Evolutionary conservation across 2,329 filamentous ascomycete species (phyloP).

Genomic region (Cytospora piceae): DNA sequence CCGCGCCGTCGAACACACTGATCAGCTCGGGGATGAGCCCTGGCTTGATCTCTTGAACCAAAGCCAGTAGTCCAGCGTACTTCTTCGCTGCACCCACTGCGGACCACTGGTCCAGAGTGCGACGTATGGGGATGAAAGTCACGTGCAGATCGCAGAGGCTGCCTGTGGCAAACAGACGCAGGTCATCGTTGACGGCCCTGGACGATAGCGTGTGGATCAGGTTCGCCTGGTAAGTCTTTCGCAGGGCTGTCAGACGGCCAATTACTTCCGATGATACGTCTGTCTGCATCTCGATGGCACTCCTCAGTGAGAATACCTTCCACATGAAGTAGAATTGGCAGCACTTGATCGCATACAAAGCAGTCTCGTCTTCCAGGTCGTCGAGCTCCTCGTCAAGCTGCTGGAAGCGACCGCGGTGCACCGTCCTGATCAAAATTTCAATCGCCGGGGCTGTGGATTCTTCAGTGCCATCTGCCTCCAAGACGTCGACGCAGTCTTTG

Average conservation of each 20-base stretch:
- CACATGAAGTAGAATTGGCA: slow-evolving; percentile 94
- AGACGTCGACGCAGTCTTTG: slow-evolving; percentile 73
- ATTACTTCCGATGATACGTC: slow-evolving; percentile 62
- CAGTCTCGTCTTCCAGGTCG: slow-evolving; percentile 77
- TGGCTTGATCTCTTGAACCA: slow-evolving; percentile 71
- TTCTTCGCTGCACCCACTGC: slow-evolving; percentile 44
- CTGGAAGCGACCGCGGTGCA: slow-evolving; percentile 72
- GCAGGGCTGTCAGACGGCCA: slow-evolving; percentile 60
- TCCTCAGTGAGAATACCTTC: slow-evolving; percentile 70
- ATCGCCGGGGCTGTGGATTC: slow-evolving; percentile 60
- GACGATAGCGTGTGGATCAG: slow-evolving; percentile 71
- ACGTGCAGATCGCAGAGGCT: slow-evolving; percentile 82
- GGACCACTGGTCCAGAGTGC: slow-evolving; percentile 50
- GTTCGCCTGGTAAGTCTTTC: slow-evolving; percentile 62
- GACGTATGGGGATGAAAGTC: slow-evolving; percentile 74
- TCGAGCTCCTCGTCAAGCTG: slow-evolving; percentile 72
- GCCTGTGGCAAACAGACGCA: slow-evolving; percentile 76
- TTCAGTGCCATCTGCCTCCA: slow-evolving; percentile 65
- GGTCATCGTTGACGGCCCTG: slow-evolving; percentile 71
- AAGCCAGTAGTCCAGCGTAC: slow-evolving; percentile 58
- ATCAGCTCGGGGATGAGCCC: slow-evolving; percentile 70
- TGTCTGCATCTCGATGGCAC: slow-evolving; percentile 57
- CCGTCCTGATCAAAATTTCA: slow-evolving; percentile 71
- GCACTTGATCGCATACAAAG: slow-evolving; percentile 74
- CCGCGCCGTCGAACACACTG: slow-evolving; percentile 75